Base-by-base conservation (phyloP, 2,329 filamentous ascomycete genomes). In the Diaporthe longicolla region DNA sequence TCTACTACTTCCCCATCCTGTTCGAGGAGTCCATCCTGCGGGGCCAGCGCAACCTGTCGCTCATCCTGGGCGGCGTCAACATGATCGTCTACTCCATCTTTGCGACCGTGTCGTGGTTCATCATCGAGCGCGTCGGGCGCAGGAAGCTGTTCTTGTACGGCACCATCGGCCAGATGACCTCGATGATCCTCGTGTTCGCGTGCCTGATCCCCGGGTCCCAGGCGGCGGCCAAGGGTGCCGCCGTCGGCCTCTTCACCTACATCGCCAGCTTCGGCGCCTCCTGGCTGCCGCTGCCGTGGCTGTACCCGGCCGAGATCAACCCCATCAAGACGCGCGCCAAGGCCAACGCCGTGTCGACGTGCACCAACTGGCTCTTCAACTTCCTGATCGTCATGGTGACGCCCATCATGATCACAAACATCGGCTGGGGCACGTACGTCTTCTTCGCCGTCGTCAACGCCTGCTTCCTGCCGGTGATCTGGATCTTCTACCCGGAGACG, bases 301-400 rank as follows among this genome's bases (percentile, higher is more conserved):
- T 92, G 13, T 91, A 90, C 81, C 88, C 89, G 5, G 89, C 90
- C 59, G 90, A 92, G 78, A 87, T 92, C 77, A 89, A 89, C 76
- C 88, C 90, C 40, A 81, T 92, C 74, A 85, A 87, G 74, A 91
- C 90, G 65, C 87, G 90, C 75, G 90, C 88, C 19, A 89, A 90
- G 19, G 89, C 90, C 66, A 93, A 93, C 78, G 91, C 91, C 1
- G 82, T 93, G 50, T 89, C 89, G 3, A 93, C 91, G 0, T 88
- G 87, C 61, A 87, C 86, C 50, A 91, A 91, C 81, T 91, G 89
- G 89, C 83, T 88, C 21, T 88, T 87, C 81, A 90, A 91, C 81
- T 92, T 92, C 81, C 84, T 92, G 79, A 89, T 93, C 32, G 91
- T 93, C 66, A 91, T 92, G 87, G 87, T 93, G 35, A 92, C 91